Percentiles rank a stretch among this genome's conserved stretches.
Evolutionary conservation across 2,329 filamentous ascomycete species (phyloP).

Genomic region (Diaporthe vaccinii): DNA sequence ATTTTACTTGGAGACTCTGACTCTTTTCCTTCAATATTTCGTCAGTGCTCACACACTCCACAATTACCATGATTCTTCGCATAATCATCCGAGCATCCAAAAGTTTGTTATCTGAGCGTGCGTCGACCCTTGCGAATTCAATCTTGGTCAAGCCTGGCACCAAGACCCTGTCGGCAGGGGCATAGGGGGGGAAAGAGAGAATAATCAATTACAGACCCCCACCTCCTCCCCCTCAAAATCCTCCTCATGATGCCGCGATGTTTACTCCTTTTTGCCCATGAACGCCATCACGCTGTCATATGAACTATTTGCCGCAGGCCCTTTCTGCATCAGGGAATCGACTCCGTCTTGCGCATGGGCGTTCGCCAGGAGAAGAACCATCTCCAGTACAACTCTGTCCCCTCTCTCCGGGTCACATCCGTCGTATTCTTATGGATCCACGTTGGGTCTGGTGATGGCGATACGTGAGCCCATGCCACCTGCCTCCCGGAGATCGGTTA

Average conservation of each 20-base stretch:
- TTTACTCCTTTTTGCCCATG: constrained; percentile 16
- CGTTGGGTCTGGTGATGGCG: not conserved
- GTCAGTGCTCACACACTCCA: not conserved
- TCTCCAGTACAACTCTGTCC: not conserved
- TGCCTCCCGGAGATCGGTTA: not conserved
- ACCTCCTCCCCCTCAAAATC: not conserved
- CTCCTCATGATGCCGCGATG: not conserved
- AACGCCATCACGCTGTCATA: not conserved
- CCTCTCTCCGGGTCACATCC: too few relatives aligned
- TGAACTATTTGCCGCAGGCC: not conserved
- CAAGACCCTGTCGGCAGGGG: not conserved
- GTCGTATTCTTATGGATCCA: not conserved
- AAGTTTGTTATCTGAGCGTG: not conserved
- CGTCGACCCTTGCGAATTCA: constrained; percentile 6
- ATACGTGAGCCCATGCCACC: not conserved
- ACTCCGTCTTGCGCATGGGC: not conserved
- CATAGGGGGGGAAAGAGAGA: not conserved
- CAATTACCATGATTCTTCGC: not conserved
- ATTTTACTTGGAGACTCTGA: not conserved
- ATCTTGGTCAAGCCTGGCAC: not conserved
- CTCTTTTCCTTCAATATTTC: not conserved
- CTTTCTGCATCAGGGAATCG: not conserved
- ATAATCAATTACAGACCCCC: not conserved
- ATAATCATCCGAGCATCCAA: not conserved
- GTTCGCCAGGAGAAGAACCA: not conserved